Percentiles rank a stretch among this genome's conserved stretches.
Evolutionary conservation across 768 basidiomycete species (phyloP).

Genomic region (Arthromyces matolae): DNA sequence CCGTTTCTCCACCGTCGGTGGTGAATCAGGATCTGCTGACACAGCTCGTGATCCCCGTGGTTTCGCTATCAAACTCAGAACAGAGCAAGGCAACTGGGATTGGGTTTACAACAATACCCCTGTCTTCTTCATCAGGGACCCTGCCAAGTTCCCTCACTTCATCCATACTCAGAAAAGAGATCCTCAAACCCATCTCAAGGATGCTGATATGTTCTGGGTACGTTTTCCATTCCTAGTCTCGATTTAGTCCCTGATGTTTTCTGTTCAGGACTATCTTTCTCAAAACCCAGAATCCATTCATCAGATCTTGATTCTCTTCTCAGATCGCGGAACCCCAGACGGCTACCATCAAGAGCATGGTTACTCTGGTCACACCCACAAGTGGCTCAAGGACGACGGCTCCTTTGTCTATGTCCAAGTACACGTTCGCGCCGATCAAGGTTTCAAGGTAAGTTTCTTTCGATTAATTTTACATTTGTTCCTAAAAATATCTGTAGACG

Average conservation of each 20-base stretch:
- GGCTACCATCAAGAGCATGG: constrained; percentile 88
- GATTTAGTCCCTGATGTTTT: constrained; percentile 13
- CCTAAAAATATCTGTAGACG: constrained; percentile 43
- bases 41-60: constrained; percentile 93
- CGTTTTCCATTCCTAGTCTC: constrained; percentile 10
- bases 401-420: constrained; percentile 85
- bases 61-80: constrained; percentile 86
- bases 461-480: not conserved
- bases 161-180: constrained; percentile 92
- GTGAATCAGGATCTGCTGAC: constrained; percentile 85
- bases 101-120: constrained; percentile 94
- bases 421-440: constrained; percentile 74
- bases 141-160: constrained; percentile 89
- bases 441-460: constrained; percentile 59
- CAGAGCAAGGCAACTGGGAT: constrained; percentile 89
- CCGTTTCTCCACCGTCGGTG: constrained; percentile 93
- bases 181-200: constrained; percentile 90
- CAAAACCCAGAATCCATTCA: constrained; percentile 89
- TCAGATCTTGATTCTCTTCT: constrained; percentile 86
- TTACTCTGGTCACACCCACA: constrained; percentile 91
- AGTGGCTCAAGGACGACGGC: constrained; percentile 82
- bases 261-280: constrained; percentile 80
- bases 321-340: constrained; percentile 92
- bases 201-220: constrained; percentile 84
- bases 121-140: constrained; percentile 85